Base-by-base conservation (phyloP, 1,284 basidiomycete genomes). In the Leccinum fuscescens region DNA sequence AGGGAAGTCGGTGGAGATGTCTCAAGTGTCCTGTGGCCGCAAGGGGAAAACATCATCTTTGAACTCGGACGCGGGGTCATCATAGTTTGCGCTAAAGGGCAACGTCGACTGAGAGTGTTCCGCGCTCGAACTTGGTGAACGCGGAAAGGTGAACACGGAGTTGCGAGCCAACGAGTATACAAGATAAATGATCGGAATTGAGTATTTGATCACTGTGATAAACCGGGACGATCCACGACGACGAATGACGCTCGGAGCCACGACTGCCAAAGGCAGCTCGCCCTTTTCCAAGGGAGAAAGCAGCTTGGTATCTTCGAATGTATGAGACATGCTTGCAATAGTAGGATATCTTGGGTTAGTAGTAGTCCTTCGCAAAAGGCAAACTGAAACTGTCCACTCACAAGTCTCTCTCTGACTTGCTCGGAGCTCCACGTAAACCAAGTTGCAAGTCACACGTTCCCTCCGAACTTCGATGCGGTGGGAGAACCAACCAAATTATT, bases 1-100 rank as follows among this genome's bases (percentile, higher is more conserved):
- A n/a, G 82, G 78, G 67, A 83, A 89, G 74, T 89, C 85, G n/a
- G 86, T 89, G 17, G 88, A 89, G 61, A 90, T 90, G 66, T 90
- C 88, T 87, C 88, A 90, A 24, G 82, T 78, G 3, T 82, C 83
- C 59, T 82, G 86, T 55, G 79, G 76, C 44, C 86, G 85, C 27
- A 88, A 72, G 27, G 88, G 88, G 78, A 84, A 90, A 29, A 84
- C 68, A 59, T 89, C 78, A 69, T 90, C 83, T 64, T 78, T 76
- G 86, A 82, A 83, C 55, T 78, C 75, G 56, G 74, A 74, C n/a
- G 76, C 76, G 3, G 77, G 77, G 39, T 76, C 67, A 42, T 76
- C 67, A 20, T 55, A 20, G 48, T 62, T 48, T 20, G 54, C 46
- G 50, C 59, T 49, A 17, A 59, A 56, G 14, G 62, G 55, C 33